Base-by-base conservation (phyloP, 805 yeast species). In the Lachancea waltii region DNA sequence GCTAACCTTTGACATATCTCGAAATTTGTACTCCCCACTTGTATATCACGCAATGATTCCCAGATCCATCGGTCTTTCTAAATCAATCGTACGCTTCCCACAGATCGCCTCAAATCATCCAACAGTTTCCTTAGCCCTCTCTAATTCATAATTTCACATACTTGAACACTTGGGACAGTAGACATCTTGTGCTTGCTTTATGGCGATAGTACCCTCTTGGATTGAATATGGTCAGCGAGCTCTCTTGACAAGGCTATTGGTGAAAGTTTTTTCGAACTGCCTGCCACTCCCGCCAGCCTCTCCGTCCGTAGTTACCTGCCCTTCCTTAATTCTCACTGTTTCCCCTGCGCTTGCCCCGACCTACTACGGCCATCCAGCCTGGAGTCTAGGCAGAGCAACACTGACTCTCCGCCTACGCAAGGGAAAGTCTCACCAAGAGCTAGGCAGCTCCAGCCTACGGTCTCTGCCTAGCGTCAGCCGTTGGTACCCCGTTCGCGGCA, bases 131-230 rank as follows among this genome's bases (percentile, higher is more conserved):
- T n/a, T n/a, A n/a, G n/a, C 17, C 10, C 16, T 30, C 18, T 16
- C 23, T 27, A 11, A 35, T 15, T 32, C 35, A 22, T 30, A 30
- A 23, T 30, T 23, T 30, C 48, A 80, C 87, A 75, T 80, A 80
- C 87, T 78, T 81, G 89, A 69, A 83, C 90, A 74, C 89, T 81
- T 78, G 83, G 86, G 69, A 72, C 69, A 65, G 86, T 68, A 68
- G 82, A 76, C 82, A 77, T 77, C 65, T 68, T 66, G 63, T 59
- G 57, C 53, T 53, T 50, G 38, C 45, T 34, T 51, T 42, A 33
- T 38, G 34, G 42, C 30, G 30, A 33, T 38, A 29, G 22, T 38
- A 30, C 42, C 42, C 37, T 38, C 38, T 27, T 17, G 33, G 13
- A 17, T 17, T 11, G 14, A 17, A 16, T 9, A 11, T 29, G 22